These are phyloP conservation scores for Asterochloris sp. DNA, from an alignment of 139 green algal species.

Conservation along the genomic window DNA sequence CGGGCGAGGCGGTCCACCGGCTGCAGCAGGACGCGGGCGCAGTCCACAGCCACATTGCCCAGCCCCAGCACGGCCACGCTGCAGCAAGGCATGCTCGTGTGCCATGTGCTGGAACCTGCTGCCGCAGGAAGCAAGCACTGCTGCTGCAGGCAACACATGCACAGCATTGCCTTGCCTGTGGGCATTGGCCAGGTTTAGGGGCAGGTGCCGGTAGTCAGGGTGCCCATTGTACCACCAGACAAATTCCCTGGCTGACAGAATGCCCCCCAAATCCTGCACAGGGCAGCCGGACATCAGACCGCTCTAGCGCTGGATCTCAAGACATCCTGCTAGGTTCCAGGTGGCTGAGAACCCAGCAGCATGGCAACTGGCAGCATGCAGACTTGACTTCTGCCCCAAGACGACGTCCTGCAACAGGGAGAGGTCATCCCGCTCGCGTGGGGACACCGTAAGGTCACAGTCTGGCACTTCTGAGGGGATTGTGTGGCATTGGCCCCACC, in stretches of 20 bases:
- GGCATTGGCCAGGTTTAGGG: conserved; percentile 62
- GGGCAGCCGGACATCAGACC: neutral
- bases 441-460: neutral
- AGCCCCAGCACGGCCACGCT: conserved; percentile 66
- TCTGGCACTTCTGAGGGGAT: neutral
- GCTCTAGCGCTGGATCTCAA: neutral
- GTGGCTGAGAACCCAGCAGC: neutral
- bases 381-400: neutral
- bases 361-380: neutral
- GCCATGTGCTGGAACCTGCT: neutral
- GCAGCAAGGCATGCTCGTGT: neutral
- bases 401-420: neutral
- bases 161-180: neutral
- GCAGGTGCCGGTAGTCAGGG: conserved; percentile 61
- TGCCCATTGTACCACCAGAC: conserved; percentile 99
- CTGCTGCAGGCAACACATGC: neutral
- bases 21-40: conserved; percentile 84
- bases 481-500: conserved; percentile 23
- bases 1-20: conserved; percentile 40
- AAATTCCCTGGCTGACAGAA: conserved; percentile 89
- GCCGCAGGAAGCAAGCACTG: neutral
- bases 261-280: conserved; percentile 48
- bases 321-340: neutral
- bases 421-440: neutral
- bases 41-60: conserved; percentile 96